Evolutionary conservation across 208 protist genomes (phyloP).

Genomic region (Tritrichomonas musculus): DNA sequence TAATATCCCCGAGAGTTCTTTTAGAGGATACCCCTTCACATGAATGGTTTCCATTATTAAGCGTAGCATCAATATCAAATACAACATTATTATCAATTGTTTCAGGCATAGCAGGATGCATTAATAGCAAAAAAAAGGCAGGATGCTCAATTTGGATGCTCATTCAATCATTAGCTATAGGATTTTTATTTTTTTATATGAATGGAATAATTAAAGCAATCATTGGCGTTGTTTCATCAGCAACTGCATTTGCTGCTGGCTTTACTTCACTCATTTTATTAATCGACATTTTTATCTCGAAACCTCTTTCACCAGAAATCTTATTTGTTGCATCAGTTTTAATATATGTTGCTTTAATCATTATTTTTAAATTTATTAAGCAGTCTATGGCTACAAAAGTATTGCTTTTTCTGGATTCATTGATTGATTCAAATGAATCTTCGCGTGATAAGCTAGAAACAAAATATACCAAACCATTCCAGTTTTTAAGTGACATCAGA

Average conservation of each 20-base stretch:
- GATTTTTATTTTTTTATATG: neutral
- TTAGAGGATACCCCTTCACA: neutral
- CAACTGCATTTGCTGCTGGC: neutral
- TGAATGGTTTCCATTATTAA: neutral
- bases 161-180: neutral
- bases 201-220: neutral
- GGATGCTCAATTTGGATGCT: neutral
- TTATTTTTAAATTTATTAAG: neutral
- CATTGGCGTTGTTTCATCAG: neutral
- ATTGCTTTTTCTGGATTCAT: neutral
- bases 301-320: neutral
- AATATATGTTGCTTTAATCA: neutral
- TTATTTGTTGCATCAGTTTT: neutral
- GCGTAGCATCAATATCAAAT: neutral
- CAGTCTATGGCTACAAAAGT: neutral
- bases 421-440: neutral
- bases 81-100: neutral
- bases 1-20: neutral
- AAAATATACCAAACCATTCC: neutral
- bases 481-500: neutral
- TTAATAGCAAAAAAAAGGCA: neutral
- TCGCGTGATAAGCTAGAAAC: neutral
- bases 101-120: neutral
- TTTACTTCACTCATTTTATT: neutral
- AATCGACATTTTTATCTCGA: neutral